Base-by-base conservation (phyloP, 2,329 filamentous ascomycete genomes). In the Pseudocercospora eumusae region DNA sequence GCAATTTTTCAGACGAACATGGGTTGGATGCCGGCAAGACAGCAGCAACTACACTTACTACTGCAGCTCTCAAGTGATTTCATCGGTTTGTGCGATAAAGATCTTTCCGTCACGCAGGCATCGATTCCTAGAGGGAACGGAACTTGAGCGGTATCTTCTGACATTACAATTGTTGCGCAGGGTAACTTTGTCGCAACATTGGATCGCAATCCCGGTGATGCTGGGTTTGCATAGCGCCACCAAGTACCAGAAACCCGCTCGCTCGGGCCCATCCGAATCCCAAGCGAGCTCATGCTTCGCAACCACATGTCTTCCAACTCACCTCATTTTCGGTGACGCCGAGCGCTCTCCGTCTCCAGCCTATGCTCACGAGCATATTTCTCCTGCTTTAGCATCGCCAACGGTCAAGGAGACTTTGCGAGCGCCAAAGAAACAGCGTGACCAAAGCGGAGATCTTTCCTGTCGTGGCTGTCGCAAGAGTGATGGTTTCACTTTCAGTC, bases 321-420 rank as follows among this genome's bases (percentile, higher is more conserved):
- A 50, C 23, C 47, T 28, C 47, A 50, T 15, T 27, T 11, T 50
- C 15, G 47, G 47, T n/a, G n/a, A 25, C 47, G 47, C 20, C 47
- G 47, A 50, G 23, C 15, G 15, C 47, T 28, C 4, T n/a, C n/a
- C 7, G 13, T 25, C 23, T 50, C 23, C 47, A 50, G 25, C 15
- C 23, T 21, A 27, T 25, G 47, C 47, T 9, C 47, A 27, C 47
- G 47, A 28, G 6, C 21, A 20, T 15, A 27, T 15, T 4, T 50
- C 20, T 27, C 47, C 47, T 28, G 47, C 47, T 15, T 50, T 28
- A 50, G 47, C 23, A 50, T 27, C 47, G 4, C 18, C 13, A n/a
- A 50, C 23, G 47, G 47, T 50, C 47, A 23, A n/a, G 47, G 47
- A 50, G 47, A 50, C 47, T 23, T 25, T 27, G 47, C 25, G 23